A percentile compares a stretch with the other conserved stretches of the same genome.
Evolutionary conservation across 78 protist species (phyloP).

Genomic region (Dictyostelium citrinum): DNA sequence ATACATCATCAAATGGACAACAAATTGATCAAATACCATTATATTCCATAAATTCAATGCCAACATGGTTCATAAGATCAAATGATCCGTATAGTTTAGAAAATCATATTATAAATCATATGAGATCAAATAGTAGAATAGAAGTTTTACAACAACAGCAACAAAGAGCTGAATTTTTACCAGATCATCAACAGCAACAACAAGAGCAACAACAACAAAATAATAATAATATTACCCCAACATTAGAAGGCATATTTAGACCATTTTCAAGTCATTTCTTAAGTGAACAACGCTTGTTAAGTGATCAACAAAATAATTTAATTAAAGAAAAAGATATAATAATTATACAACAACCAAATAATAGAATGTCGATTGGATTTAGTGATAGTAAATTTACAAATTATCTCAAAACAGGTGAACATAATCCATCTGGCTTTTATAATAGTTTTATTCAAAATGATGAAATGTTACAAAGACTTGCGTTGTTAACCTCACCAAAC

Average conservation of each 20-base stretch:
- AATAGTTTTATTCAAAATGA: not conserved
- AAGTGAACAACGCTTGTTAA: not conserved
- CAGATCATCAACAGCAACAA: not conserved
- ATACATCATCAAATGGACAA: not conserved
- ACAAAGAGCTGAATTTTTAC: no score
- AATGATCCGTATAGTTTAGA: conserved; percentile 6
- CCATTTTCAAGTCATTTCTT: not conserved
- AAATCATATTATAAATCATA: conserved; percentile 5
- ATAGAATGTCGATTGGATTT: not conserved
- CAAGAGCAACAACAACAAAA: not conserved
- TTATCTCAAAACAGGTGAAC: conserved; percentile 5
- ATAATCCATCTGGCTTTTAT: not conserved
- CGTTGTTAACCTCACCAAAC: not conserved
- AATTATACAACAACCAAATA: conserved; percentile 9
- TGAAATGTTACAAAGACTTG: not conserved
- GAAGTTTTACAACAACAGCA: not conserved
- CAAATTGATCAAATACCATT: not conserved
- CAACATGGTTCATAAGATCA: conserved; percentile 2
- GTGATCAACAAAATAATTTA: conserved; percentile 16
- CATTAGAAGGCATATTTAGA: not conserved
- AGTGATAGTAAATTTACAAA: not conserved
- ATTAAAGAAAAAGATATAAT: conserved; percentile 8
- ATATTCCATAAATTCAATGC: conserved; percentile 10
- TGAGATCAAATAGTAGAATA: not conserved
- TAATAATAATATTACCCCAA: not conserved